Percentiles rank a stretch among this genome's conserved stretches.
Evolutionary conservation across 1,284 basidiomycete genomes (phyloP).

Genomic region (Tilletia indica): DNA sequence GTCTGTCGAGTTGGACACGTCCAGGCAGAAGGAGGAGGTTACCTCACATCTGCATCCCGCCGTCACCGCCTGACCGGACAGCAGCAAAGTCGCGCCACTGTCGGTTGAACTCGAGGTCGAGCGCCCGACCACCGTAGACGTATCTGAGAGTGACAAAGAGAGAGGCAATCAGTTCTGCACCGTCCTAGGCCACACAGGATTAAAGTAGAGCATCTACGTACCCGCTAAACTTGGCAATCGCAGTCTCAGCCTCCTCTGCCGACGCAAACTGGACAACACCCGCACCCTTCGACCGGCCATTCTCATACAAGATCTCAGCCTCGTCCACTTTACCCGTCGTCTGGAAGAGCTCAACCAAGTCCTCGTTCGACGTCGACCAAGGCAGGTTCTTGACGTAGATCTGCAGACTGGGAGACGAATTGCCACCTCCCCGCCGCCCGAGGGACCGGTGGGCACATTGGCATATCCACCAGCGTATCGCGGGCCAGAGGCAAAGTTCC

Average conservation of each 20-base stretch:
- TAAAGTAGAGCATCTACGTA: neutral
- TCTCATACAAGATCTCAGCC: constrained; percentile 90
- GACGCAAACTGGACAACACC: constrained; percentile 94
- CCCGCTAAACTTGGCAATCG: constrained; percentile 62
- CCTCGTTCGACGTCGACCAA: constrained; percentile 98
- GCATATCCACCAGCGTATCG: constrained; percentile 28
- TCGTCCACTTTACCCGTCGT: constrained; percentile 91
- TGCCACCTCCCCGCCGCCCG: constrained; percentile 41
- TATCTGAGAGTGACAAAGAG: constrained; percentile 25
- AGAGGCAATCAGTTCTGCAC: neutral
- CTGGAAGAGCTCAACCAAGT: constrained; percentile 94
- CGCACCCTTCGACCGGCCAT: constrained; percentile 82
- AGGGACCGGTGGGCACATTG: constrained; percentile 11
- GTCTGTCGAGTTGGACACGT: no score
- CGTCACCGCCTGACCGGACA: neutral
- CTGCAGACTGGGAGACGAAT: constrained; percentile 78
- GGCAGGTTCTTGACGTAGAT: constrained; percentile 96
- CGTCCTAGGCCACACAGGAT: neutral
- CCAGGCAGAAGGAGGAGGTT: no score
- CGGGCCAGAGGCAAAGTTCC: constrained; percentile 59
- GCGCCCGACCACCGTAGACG: constrained; percentile 45
- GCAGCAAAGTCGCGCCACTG: constrained; percentile 38
- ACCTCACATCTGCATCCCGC: neutral
- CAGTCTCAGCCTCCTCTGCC: constrained; percentile 82
- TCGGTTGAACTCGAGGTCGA: constrained; percentile 48